Percentiles rank a stretch among this genome's conserved stretches.
phyloP scores from a whole-genome alignment of 1,284 basidiomycete species.

The Naganishia sp. region DNA sequence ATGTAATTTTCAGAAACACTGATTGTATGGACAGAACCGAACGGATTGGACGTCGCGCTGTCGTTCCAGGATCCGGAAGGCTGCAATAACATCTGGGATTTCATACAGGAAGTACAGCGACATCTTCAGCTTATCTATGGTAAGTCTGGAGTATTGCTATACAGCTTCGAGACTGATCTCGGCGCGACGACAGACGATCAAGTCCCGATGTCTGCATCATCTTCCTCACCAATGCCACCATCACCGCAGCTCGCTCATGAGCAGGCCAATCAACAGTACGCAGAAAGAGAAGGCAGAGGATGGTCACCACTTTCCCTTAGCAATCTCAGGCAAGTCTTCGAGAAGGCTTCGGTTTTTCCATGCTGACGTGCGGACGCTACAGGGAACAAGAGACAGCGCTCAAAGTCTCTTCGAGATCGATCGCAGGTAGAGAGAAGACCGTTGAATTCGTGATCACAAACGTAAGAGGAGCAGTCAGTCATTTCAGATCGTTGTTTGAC shows the following conservation, averaged over 20 bases:
- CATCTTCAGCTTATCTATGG: conserved; percentile 41
- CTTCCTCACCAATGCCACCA: conserved; percentile 45
- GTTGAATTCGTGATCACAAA: conserved; percentile 32
- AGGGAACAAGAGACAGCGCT: conserved; percentile 31
- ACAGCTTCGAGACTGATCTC: neutral
- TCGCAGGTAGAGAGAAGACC: conserved; percentile 33
- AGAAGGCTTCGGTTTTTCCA: no score
- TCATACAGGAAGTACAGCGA: conserved; percentile 89
- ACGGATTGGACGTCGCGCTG: conserved; percentile 90
- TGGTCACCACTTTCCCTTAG: conserved; percentile 19
- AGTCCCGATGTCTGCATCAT: conserved; percentile 41
- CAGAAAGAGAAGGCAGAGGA: conserved; percentile 20
- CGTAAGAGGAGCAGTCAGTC: conserved; percentile 1
- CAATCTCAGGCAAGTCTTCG: conserved; percentile 28
- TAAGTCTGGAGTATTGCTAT: neutral
- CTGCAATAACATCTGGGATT: conserved; percentile 95
- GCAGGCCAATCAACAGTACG: conserved; percentile 8
- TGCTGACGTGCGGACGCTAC: neutral
- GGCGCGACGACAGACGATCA: conserved; percentile 36
- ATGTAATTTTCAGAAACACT: conserved; percentile 71
- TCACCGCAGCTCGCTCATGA: conserved; percentile 40
- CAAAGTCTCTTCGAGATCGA: conserved; percentile 22
- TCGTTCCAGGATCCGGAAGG: conserved; percentile 97
- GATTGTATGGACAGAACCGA: conserved; percentile 98
- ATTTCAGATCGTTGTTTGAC: neutral